Conservation (phyloP, 208 protist species). For the Trypanosoma cruzi region DNA sequence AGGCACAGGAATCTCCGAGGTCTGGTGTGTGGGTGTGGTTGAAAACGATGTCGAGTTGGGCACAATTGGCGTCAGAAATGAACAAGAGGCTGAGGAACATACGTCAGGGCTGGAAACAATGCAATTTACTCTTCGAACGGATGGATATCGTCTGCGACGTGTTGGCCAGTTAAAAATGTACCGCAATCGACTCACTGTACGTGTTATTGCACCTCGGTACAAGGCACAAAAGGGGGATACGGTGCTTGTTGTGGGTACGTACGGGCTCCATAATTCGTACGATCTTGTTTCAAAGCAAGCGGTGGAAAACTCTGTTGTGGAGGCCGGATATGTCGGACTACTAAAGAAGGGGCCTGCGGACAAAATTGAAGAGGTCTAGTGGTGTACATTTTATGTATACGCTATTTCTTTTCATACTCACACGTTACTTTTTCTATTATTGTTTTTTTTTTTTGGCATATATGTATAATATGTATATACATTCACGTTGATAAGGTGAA, state of each 20-base stretch:
- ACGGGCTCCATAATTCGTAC: constrained; percentile 66
- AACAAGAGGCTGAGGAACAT: not conserved
- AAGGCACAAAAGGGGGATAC: constrained; percentile 55
- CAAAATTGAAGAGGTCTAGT: not conserved
- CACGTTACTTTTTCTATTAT: not conserved
- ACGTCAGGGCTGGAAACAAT: constrained; percentile 33
- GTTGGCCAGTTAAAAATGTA: constrained; percentile 62
- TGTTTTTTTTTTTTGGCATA: not conserved
- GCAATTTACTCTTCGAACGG: constrained; percentile 57
- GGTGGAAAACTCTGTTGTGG: constrained; percentile 70
- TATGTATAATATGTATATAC: constrained; percentile 1
- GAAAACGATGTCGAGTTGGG: constrained; percentile 19
- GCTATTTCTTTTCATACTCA: not conserved
- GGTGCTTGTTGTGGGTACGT: constrained; percentile 61
- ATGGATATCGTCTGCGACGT: constrained; percentile 57
- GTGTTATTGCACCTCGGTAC: constrained; percentile 35
- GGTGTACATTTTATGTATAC: not conserved
- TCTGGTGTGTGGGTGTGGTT: constrained; percentile 25
- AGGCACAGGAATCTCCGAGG: constrained; percentile 22
- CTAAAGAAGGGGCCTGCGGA: constrained; percentile 9
- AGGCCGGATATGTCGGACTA: constrained; percentile 61
- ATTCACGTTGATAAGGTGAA: not conserved
- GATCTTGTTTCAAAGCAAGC: constrained; percentile 74
- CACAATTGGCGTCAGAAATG: not conserved
- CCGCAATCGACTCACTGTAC: constrained; percentile 50